These are phyloP conservation scores for Thyridium curvatum DNA, from an alignment of 2,329 filamentous ascomycete species.

Conservation along the genomic window DNA sequence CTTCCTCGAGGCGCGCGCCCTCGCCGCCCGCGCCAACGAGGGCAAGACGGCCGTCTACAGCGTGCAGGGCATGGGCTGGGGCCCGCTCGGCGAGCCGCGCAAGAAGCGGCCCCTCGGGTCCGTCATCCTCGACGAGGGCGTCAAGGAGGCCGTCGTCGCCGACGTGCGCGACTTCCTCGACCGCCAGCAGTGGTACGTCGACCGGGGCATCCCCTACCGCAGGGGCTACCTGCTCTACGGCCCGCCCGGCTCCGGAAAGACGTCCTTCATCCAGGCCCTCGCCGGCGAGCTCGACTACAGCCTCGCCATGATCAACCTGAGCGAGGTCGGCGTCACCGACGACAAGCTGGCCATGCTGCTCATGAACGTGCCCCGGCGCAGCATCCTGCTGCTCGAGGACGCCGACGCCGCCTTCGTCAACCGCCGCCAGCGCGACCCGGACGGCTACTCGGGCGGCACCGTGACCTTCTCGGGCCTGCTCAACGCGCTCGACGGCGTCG, in stretches of 20 bases:
- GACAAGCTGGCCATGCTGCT: slow-evolving; percentile 82
- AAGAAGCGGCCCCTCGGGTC: slow-evolving; percentile 83
- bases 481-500: slow-evolving; percentile 84
- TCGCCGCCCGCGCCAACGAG: slow-evolving; percentile 75
- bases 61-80: slow-evolving; percentile 78
- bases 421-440: slow-evolving; percentile 66
- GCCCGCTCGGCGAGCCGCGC: slow-evolving; percentile 74
- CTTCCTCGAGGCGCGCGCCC: slow-evolving; percentile 76
- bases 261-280: slow-evolving; percentile 90
- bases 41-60: slow-evolving; percentile 93
- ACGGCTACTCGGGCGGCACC: slow-evolving; percentile 80
- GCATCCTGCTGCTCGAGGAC: slow-evolving; percentile 79
- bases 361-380: slow-evolving; percentile 76
- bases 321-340: slow-evolving; percentile 83
- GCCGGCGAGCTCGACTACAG: slow-evolving; percentile 90
- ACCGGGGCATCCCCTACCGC: slow-evolving; percentile 90
- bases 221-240: slow-evolving; percentile 85
- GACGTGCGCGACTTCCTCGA: slow-evolving; percentile 80
- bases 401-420: slow-evolving; percentile 88
- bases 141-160: slow-evolving; percentile 72
- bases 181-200: slow-evolving; percentile 81
- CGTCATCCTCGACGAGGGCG: slow-evolving; percentile 76
- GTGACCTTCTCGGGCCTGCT: slow-evolving; percentile 92
- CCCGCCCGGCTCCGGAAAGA: slow-evolving; percentile 87
- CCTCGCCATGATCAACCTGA: slow-evolving; percentile 87